Conservation (phyloP, 1,284 basidiomycete genomes). For the Schizopora paradoxa region DNA sequence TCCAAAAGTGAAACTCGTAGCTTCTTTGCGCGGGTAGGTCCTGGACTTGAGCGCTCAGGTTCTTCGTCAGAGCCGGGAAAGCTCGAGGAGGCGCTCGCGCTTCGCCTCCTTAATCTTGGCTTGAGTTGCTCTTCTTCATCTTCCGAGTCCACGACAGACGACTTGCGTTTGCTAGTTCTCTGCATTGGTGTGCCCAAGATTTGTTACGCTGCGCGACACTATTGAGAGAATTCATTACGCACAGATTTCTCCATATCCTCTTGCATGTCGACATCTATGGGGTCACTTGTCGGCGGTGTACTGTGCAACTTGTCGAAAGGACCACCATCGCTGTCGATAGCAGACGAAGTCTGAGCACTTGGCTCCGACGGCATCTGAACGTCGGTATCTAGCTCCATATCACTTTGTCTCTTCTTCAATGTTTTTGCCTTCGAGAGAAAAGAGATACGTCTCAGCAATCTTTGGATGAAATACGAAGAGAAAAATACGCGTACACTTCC, state of each 20-base stretch:
- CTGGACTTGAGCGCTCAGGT: conserved; percentile 20
- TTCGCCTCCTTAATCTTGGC: background rate
- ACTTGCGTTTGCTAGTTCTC: conserved; percentile 56
- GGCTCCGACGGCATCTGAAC: conserved; percentile 4
- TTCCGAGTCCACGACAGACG: conserved; percentile 64
- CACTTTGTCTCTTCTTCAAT: conserved; percentile 28
- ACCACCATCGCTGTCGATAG: conserved; percentile 10
- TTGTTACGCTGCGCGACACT: too few species aligned
- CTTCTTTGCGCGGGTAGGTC: conserved; percentile 40
- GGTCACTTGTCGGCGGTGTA: conserved; percentile 74
- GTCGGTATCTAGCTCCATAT: conserved; percentile 17
- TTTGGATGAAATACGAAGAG: too few species aligned
- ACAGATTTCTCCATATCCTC: conserved; percentile 41
- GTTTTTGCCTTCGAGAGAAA: conserved; percentile 26
- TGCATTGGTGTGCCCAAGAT: conserved; percentile 15
- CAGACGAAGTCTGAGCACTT: conserved; percentile 21
- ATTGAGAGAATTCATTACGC: conserved; percentile 22
- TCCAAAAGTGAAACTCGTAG: conserved; percentile 41
- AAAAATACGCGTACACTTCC: too few species aligned
- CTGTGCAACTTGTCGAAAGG: too few species aligned
- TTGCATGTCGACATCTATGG: conserved; percentile 68
- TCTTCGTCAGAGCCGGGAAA: background rate
- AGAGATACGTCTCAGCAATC: too few species aligned
- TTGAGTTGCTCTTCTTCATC: too few species aligned
- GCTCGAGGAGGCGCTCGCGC: background rate